These are phyloP conservation scores for Populus alba DNA, from an alignment of 345 rosid genomes.

Conservation along the genomic window DNA sequence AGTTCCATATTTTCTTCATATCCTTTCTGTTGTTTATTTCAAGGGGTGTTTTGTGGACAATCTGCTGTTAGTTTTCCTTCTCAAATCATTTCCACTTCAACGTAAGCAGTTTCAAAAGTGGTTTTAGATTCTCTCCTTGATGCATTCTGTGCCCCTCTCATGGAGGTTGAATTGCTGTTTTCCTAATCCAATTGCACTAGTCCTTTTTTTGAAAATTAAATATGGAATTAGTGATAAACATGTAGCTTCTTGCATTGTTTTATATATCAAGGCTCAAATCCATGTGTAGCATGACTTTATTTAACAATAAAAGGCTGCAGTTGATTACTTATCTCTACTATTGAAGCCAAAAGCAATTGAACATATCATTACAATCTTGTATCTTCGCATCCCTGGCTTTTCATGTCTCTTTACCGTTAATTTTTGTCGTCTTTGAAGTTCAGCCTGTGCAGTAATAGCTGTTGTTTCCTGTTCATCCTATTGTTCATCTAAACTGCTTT, in stretches of 20 bases:
- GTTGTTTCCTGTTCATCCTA: background rate
- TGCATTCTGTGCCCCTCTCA: background rate
- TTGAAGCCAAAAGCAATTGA: background rate
- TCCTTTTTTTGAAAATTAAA: background rate
- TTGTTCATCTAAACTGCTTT: background rate
- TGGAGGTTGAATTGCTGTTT: background rate
- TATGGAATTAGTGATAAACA: background rate
- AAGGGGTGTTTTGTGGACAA: background rate
- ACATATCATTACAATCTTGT: background rate
- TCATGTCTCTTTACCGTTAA: background rate
- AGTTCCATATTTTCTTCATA: background rate
- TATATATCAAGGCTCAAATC: background rate
- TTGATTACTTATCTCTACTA: background rate
- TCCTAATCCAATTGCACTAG: background rate
- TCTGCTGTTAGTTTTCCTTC: constrained; percentile 2
- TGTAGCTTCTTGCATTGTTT: background rate
- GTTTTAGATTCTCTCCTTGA: background rate
- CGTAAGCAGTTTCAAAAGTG: background rate
- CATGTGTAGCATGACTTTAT: background rate
- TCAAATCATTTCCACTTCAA: background rate
- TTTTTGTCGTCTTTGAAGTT: background rate
- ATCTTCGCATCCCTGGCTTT: background rate
- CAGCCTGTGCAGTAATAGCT: background rate
- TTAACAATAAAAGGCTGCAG: background rate
- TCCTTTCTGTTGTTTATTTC: background rate